Base-by-base conservation (phyloP, 2,329 filamentous ascomycete species). In the Coniosporium tulheliwenetii region DNA sequence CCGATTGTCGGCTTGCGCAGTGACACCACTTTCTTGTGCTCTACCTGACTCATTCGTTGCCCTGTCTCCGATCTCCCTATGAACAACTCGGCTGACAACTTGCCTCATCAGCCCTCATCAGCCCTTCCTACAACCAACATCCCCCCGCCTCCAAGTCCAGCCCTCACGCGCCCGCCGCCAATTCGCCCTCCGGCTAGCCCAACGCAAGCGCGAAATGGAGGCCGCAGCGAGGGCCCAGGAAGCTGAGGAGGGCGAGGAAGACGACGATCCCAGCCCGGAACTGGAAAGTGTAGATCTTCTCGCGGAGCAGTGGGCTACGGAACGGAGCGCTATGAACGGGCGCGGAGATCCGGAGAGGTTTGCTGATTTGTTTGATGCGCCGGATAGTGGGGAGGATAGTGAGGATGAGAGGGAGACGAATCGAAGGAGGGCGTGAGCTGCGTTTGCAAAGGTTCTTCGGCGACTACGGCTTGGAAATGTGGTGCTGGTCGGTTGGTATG, bases 131-230 rank as follows among this genome's bases (percentile, higher is more conserved):
- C 63, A 56, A 39, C 63, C 61, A 47, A 65, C 58, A 80, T 81
- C n/a, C 82, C 77, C 15, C 79, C 83, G 30, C 85, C 68, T 94
- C 52, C 91, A 89, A 57, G 78, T 89, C 31, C 79, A 83, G 1
- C 87, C 89, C 2, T 93, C 85, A 7, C 77, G 89, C 40, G 89
- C 89, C 7, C 77, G 89, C 39, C 71, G 85, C 41, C 85, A 93
- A 59, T 73, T 96, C n/a, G 87, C 86, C n/a, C 83, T 84, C 10
- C 77, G 87, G 10, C 70, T 96, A 10, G 66, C 65, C 2, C 58
- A 52, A 75, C 84, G 59, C 35, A 63, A 33, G 13, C 32, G 32
- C 32, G 10, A 13, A 10, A 13, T 13, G 10, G 10, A 12, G 32
- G 10, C 13, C 8, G 32, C 32, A 10, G 32, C 32, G 32, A 10